A percentile compares a stretch with the other conserved stretches of the same genome.
Conservation (phyloP, 1,284 basidiomycete genomes). For the Trametes hirsuta region DNA sequence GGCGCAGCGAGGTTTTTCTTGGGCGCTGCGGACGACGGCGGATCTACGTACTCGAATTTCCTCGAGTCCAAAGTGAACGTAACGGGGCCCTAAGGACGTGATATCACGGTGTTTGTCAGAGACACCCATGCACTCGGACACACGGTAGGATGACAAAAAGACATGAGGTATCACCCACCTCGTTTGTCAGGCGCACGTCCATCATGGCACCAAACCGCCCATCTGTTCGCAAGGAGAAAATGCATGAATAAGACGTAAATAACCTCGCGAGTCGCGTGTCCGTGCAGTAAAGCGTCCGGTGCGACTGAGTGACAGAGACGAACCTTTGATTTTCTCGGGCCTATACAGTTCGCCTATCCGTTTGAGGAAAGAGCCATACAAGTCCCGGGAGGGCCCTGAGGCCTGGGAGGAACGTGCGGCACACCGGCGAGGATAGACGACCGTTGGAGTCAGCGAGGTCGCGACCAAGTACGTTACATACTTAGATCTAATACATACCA, state of each 20-base stretch:
- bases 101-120: conserved; percentile 3
- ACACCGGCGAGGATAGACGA: conserved; percentile 6
- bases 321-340: conserved; percentile 80
- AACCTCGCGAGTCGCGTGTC: conserved; percentile 15
- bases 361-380: conserved; percentile 77
- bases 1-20: conserved; percentile 16
- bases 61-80: conserved; percentile 83
- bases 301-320: conserved; percentile 17
- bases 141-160: conserved; percentile 12
- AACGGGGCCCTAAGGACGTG: conserved; percentile 67
- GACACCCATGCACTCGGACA: conserved; percentile 14
- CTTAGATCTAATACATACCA: conserved; percentile 54
- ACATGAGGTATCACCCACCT: conserved; percentile 50
- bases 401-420: conserved; percentile 45
- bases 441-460: conserved; percentile 5
- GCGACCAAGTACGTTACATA: conserved; percentile 8
- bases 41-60: conserved; percentile 59
- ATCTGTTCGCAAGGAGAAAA: conserved; percentile 49
- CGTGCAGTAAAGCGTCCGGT: conserved; percentile 12
- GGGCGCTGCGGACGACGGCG: conserved; percentile 19
- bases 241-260: conserved; percentile 17
- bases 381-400: conserved; percentile 63
- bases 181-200: conserved; percentile 84
- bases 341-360: conserved; percentile 67
- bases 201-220: conserved; percentile 95